phyloP scores from a whole-genome alignment of 352 stramenopile species.

The Phytophthora cryptogea region DNA sequence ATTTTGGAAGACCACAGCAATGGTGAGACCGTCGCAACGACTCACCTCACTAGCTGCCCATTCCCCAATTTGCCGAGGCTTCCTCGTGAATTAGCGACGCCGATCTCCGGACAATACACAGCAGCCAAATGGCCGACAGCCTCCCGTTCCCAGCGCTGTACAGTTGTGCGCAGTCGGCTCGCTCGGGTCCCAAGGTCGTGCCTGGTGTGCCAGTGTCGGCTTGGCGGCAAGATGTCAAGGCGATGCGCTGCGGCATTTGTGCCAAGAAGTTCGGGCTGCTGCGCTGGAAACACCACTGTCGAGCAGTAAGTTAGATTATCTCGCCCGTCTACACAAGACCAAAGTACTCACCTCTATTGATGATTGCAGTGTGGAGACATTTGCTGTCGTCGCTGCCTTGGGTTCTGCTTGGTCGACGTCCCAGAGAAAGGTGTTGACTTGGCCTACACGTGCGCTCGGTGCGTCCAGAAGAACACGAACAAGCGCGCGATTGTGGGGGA shows the following conservation, averaged over 20 bases:
- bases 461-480: conserved; percentile 56
- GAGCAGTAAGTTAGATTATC: conserved; percentile 47
- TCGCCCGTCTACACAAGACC: not conserved
- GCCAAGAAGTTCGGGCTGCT: conserved; percentile 70
- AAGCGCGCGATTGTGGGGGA: conserved; percentile 53
- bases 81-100: conserved; percentile 10
- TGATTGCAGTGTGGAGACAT: conserved; percentile 66
- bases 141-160: conserved; percentile 55
- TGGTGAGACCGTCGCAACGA: conserved; percentile 20
- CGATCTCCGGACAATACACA: not conserved
- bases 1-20: conserved; percentile 27
- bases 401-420: conserved; percentile 72
- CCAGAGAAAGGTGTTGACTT: conserved; percentile 65
- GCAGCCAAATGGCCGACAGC: conserved; percentile 41
- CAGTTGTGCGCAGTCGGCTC: conserved; percentile 31
- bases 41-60: conserved; percentile 1
- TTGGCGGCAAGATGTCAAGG: conserved; percentile 60
- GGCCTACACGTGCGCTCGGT: conserved; percentile 65
- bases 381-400: conserved; percentile 69
- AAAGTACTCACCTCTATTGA: conserved; percentile 22
- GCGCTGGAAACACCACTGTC: conserved; percentile 70
- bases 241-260: conserved; percentile 60
- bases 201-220: conserved; percentile 49
- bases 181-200: conserved; percentile 44
- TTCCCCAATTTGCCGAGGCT: conserved; percentile 28